Conservation (phyloP, 345 rosid genomes). For the Citrus mangshanensis region DNA sequence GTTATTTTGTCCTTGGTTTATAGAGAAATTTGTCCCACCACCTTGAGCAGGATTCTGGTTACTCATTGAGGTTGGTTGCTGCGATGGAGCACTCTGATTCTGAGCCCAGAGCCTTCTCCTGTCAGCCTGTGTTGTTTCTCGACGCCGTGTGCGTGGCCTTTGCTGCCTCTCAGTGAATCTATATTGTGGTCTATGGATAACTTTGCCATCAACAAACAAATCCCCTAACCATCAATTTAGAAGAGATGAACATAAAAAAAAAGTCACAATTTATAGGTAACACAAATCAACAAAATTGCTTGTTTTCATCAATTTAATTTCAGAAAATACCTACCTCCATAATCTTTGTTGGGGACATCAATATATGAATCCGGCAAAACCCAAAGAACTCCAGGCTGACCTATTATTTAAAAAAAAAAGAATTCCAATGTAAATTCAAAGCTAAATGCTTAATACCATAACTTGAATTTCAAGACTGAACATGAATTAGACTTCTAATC, state of each 20-base stretch:
- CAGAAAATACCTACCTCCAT: conserved; percentile 64
- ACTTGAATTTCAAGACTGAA: neutral
- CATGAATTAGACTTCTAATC: neutral
- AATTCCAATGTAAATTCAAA: neutral
- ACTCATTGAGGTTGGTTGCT: conserved; percentile 25
- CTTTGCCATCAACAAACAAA: conserved; percentile 79
- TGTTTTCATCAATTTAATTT: neutral
- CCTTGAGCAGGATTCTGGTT: conserved; percentile 15
- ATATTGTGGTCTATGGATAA: conserved; percentile 82
- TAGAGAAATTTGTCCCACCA: neutral
- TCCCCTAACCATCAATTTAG: conserved; percentile 51
- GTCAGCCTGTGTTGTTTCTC: conserved; percentile 73
- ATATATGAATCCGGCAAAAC: conserved; percentile 94
- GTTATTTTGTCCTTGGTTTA: neutral
- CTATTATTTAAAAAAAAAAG: conserved; percentile 23
- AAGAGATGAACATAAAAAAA: neutral
- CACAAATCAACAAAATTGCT: neutral
- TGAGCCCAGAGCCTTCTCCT: conserved; percentile 50
- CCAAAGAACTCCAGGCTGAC: conserved; percentile 89
- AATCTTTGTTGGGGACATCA: conserved; percentile 95
- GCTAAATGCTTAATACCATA: neutral
- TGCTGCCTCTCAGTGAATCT: conserved; percentile 56
- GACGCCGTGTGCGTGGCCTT: conserved; percentile 64
- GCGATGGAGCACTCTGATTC: conserved; percentile 19
- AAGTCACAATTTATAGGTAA: neutral